Evolutionary conservation across 768 basidiomycete species (phyloP), one percentile per base, ranked within the genome.

Genomic region (Gloeopeniophorella convolvens): DNA sequence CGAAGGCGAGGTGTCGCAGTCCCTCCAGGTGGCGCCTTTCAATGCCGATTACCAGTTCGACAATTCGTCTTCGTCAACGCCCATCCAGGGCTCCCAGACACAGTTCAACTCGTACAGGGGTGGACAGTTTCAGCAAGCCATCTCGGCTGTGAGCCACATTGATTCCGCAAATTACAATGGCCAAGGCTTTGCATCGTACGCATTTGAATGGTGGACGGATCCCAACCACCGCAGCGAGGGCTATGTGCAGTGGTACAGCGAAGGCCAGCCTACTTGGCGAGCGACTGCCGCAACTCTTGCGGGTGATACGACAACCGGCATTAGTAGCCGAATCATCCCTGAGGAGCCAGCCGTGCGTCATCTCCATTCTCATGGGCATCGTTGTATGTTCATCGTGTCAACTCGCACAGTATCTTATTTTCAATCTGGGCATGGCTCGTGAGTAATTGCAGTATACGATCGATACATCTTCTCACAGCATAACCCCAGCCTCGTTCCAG

Each of bases 301-400:
- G 4, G 68, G 91, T 2, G 83, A 93, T 66, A 20, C 76, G 0
- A 62, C 58, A 4, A 70, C 78, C 0, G 54, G 82, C 47, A 72
- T 98, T 42, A 72, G 77, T 30, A 70, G 76, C 59, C 74, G 94
- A 28, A 61, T 93, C 13, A 81, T 80, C 48, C 73, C 91, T 4
- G 89, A 94, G 61, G 96, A 99, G 65, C 95, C 96, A 2, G 85
- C 97, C 92, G 89, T 91, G 58, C 55, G 80, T 40, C 6, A 1
- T 48, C 18, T 39, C 24, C 26, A 5, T 51, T 37, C 70, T 44
- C 45, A 54, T 50, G 21, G 18, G 27, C 8, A 42, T 51, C 51
- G 31, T 11, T 31, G 15, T 11, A 7, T 27, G 42, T 31, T 32
- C 15, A n/a, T 33, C 43, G 41, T 51, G 59, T 12, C 23, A 21